A percentile compares a stretch with the other conserved stretches of the same genome.
Conservation (phyloP, 129 eudicot species). For the Artemisia annua region DNA sequence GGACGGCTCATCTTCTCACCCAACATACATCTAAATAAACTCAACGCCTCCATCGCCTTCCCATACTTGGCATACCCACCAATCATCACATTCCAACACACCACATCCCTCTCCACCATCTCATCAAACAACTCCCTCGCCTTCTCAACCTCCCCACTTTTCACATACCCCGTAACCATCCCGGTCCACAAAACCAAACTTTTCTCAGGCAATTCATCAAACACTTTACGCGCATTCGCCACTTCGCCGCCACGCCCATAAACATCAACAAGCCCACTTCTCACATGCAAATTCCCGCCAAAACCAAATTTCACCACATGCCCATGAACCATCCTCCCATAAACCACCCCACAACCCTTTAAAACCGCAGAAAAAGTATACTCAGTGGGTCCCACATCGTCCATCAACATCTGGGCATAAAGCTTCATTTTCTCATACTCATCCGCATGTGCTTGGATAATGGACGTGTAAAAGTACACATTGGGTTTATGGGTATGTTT, state of each 20-base stretch:
- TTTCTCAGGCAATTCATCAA: constrained; percentile 60
- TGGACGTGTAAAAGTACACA: constrained; percentile 72
- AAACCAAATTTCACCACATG: constrained; percentile 62
- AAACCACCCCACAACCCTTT: constrained; percentile 39
- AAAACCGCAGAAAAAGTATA: constrained; percentile 66
- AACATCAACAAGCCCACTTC: constrained; percentile 70
- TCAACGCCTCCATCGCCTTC: constrained; percentile 59
- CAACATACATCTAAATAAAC: constrained; percentile 57
- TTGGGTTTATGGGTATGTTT: constrained; percentile 45
- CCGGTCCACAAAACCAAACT: constrained; percentile 65
- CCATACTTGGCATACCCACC: constrained; percentile 74
- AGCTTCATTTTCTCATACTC: constrained; percentile 37
- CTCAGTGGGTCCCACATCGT: constrained; percentile 64
- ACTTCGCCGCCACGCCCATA: constrained; percentile 59
- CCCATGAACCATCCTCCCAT: constrained; percentile 54
- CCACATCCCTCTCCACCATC: constrained; percentile 57
- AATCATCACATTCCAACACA: constrained; percentile 90
- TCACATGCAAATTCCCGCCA: constrained; percentile 58
- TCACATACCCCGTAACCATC: constrained; percentile 69
- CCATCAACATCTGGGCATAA: constrained; percentile 59
- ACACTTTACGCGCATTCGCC: constrained; percentile 54
- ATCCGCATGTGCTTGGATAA: constrained; percentile 54
- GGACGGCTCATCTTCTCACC: constrained; percentile 40
- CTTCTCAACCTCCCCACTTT: constrained; percentile 51
- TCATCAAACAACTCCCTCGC: constrained; percentile 67